Conservation (phyloP, 139 green algal species). For the Deuterostichococcus epilithicus region DNA sequence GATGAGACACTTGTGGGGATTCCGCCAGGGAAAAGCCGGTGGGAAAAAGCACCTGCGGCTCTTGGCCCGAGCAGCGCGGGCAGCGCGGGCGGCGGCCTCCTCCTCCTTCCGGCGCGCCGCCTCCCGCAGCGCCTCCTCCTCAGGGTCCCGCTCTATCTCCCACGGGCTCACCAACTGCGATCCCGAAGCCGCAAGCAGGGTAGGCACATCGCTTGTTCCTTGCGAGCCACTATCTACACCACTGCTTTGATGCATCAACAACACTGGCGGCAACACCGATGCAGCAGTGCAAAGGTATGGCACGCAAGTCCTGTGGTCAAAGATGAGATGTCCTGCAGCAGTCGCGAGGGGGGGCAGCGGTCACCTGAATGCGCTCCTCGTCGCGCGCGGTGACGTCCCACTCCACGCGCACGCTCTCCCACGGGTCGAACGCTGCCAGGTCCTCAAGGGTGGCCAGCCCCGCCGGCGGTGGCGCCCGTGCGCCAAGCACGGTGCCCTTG, state of each 20-base stretch:
- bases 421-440: constrained; percentile 64
- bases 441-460: constrained; percentile 11
- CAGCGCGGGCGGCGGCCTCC: constrained; percentile 33
- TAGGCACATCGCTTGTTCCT: too few species aligned
- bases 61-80: constrained; percentile 22
- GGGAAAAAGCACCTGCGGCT: constrained; percentile 18
- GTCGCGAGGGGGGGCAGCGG: constrained; percentile 7
- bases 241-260: too few species aligned
- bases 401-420: constrained; percentile 63
- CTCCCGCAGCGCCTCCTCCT: constrained; percentile 43
- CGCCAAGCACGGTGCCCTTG: constrained; percentile 53
- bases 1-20: too few species aligned
- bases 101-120: constrained; percentile 39
- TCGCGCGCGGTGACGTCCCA: constrained; percentile 47
- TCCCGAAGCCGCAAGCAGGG: too few species aligned
- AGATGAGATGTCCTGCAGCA: too few species aligned
- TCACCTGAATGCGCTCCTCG: not conserved
- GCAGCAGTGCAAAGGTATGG: too few species aligned
- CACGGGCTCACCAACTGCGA: constrained; percentile 64
- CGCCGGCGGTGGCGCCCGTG: constrained; percentile 16
- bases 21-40: too few species aligned
- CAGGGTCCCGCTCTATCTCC: constrained; percentile 77
- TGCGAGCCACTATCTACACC: too few species aligned
- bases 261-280: too few species aligned
- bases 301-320: too few species aligned